Evolutionary conservation across 2,329 filamentous ascomycete genomes (phyloP).

Genomic region (Emericellopsis atlantica): DNA sequence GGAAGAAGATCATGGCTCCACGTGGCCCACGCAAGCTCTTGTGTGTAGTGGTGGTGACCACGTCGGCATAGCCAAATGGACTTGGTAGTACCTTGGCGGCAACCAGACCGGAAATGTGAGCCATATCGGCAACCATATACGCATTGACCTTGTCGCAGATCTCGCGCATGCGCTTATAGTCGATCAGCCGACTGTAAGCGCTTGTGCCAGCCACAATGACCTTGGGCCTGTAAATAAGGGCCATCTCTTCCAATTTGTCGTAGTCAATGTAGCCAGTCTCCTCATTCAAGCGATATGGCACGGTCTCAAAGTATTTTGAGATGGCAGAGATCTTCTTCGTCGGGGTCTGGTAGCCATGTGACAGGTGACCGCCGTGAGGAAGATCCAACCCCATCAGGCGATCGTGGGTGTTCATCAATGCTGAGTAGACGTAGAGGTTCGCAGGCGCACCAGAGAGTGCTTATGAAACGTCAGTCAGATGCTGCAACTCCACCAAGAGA

Average conservation of each 20-base stretch:
- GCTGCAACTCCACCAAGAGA: not conserved
- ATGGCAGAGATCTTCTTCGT: conserved; percentile 94
- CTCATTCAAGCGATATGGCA: conserved; percentile 87
- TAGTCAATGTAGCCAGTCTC: conserved; percentile 93
- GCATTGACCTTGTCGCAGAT: conserved; percentile 85
- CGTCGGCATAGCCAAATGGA: conserved; percentile 80
- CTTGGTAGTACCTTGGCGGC: conserved; percentile 84
- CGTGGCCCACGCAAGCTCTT: conserved; percentile 92
- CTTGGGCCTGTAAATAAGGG: conserved; percentile 85
- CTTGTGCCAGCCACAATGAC: conserved; percentile 90
- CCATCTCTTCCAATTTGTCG: conserved; percentile 75
- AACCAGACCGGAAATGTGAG: conserved; percentile 89
- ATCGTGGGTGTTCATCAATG: conserved; percentile 83
- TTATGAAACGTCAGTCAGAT: conserved; percentile 14
- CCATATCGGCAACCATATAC: conserved; percentile 93
- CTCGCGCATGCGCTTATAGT: conserved; percentile 84
- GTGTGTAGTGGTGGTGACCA: conserved; percentile 96
- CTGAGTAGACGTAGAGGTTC: conserved; percentile 91
- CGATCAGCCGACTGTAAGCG: conserved; percentile 90
- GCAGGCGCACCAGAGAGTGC: conserved; percentile 64
- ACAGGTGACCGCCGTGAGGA: conserved; percentile 90
- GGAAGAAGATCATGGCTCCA: conserved; percentile 97
- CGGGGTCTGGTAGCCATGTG: conserved; percentile 93
- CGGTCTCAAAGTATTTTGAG: conserved; percentile 97
- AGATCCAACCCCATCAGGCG: conserved; percentile 95